Percentiles rank a stretch among this genome's conserved stretches.
phyloP scores from a whole-genome alignment of 1,284 basidiomycete species.

The Ustilago cynodontis region DNA sequence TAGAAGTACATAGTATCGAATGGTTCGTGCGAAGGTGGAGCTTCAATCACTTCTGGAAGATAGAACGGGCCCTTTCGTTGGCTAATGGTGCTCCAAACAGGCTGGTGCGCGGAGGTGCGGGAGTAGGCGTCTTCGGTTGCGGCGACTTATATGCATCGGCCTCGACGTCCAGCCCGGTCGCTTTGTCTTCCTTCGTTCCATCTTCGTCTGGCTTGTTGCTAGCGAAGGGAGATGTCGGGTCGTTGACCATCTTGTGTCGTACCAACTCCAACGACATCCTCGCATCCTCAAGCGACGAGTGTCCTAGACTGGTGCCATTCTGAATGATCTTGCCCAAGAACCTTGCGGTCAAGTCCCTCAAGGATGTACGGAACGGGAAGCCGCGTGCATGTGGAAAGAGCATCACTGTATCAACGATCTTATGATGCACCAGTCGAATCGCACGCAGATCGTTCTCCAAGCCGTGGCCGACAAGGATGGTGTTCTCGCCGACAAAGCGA shows the following conservation, averaged over 20 bases:
- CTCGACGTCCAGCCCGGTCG: constrained; percentile 29
- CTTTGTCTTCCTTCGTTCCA: constrained; percentile 9
- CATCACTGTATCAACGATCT: constrained; percentile 62
- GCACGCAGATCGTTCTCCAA: constrained; percentile 67
- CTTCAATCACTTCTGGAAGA: constrained; percentile 32
- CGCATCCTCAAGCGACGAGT: constrained; percentile 65
- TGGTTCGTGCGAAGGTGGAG: too few species aligned
- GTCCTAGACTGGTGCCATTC: constrained; percentile 55
- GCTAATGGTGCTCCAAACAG: constrained; percentile 40
- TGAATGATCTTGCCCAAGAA: constrained; percentile 66
- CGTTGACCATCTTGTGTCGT: constrained; percentile 48
- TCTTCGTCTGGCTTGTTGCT: constrained; percentile 1
- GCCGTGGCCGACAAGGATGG: constrained; percentile 65
- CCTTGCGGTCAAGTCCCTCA: constrained; percentile 58
- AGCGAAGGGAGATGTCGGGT: constrained; percentile 41
- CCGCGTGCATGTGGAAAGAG: constrained; percentile 63
- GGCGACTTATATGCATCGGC: neutral
- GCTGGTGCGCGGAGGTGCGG: constrained; percentile 28
- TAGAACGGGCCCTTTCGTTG: constrained; percentile 40
- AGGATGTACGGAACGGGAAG: constrained; percentile 62
- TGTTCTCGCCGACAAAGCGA: constrained; percentile 56
- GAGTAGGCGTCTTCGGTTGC: neutral
- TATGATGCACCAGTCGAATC: constrained; percentile 59
- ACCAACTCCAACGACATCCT: constrained; percentile 61
- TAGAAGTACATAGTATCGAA: constrained; percentile 5